These are phyloP conservation scores for Teratosphaeria gauchensis DNA, from an alignment of 2,329 filamentous ascomycete genomes.

Conservation along the genomic window DNA sequence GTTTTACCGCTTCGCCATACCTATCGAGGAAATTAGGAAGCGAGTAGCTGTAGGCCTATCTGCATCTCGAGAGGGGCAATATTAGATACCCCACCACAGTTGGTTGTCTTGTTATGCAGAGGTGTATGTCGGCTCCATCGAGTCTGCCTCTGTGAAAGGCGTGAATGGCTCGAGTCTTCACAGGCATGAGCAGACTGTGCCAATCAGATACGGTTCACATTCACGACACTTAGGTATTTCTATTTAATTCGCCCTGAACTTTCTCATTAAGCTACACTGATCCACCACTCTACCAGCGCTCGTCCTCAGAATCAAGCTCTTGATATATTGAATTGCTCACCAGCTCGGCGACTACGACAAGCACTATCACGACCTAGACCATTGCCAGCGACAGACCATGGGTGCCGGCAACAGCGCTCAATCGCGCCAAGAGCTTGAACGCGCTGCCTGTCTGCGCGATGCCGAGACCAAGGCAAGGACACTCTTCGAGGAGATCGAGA, in stretches of 20 bases:
- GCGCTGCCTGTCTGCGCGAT: neutral
- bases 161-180: neutral
- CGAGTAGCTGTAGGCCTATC: neutral
- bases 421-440: neutral
- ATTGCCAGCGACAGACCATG: neutral
- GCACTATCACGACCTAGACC: neutral
- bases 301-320: no score
- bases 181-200: no score
- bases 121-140: neutral
- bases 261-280: neutral
- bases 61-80: neutral
- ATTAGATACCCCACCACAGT: neutral
- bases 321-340: no score
- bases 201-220: no score
- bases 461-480: constrained; percentile 30
- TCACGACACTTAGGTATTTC: neutral
- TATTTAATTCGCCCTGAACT: neutral
- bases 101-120: neutral
- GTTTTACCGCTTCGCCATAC: neutral
- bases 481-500: constrained; percentile 41
- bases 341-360: no score
- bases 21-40: neutral
- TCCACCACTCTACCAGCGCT: no score
- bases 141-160: neutral
- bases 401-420: neutral